Conservation (phyloP, 1,284 basidiomycete species). For the Papiliotrema flavescens region DNA sequence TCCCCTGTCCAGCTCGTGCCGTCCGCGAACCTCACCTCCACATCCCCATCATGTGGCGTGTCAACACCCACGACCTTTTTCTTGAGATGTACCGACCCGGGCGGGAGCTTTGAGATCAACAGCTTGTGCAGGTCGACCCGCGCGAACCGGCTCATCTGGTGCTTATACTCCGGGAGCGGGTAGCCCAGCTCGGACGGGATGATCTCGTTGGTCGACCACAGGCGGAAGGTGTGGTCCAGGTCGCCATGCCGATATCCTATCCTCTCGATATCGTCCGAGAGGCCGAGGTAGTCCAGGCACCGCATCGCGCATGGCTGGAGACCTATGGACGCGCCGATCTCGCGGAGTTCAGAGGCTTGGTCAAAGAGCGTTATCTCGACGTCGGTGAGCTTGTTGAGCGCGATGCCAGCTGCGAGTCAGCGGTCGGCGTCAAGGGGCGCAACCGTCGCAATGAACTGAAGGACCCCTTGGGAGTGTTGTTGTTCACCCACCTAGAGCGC, state of each 20-base stretch:
- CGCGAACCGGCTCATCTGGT: conserved; percentile 11
- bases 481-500: background rate
- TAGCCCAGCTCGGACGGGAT: background rate
- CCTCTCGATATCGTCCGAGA: conserved; percentile 9
- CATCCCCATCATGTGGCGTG: background rate
- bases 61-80: conserved; percentile 2
- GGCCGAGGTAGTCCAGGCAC: conserved; percentile 12
- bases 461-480: too few species aligned
- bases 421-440: too few species aligned
- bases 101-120: conserved; percentile 6
- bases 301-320: conserved; percentile 13
- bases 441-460: too few species aligned
- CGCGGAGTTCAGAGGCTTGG: conserved; percentile 1
- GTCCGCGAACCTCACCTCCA: conserved; percentile 7
- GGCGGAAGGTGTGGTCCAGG: conserved; percentile 1
- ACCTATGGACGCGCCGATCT: conserved; percentile 13
- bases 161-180: background rate
- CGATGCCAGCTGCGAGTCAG: conserved; percentile 2
- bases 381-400: background rate
- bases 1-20: conserved; percentile 8
- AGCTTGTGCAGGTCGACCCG: conserved; percentile 12
- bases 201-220: background rate
- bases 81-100: conserved; percentile 1
- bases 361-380: conserved; percentile 2
- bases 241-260: conserved; percentile 11